Evolutionary conservation across 2,329 filamentous ascomycete genomes (phyloP), one percentile per base, ranked within the genome.

Genomic region (Fusarium sp.): DNA sequence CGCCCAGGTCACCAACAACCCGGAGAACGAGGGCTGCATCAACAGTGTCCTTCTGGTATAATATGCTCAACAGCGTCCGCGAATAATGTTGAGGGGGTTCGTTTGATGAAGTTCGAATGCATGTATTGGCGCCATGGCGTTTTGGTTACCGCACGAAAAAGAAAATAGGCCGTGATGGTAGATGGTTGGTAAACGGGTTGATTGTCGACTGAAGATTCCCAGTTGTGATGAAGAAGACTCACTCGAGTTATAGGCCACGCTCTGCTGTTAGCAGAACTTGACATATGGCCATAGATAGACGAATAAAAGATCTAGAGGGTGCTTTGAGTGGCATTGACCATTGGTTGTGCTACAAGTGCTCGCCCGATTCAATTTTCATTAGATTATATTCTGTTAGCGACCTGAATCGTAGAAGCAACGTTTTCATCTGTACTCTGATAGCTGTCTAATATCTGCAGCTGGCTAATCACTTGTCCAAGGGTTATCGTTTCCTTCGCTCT

Each of bases 1-100:
- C 82, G 92, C 92, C 7, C 75, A 79, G 67, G 74, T 81, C 45
- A 81, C 79, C 25, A 87, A 85, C 76, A 83, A 83, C 74, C 81
- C 82, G 5, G 83, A 85, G 74, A 80, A 79, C 62, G 81, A 83
- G 56, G 81, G 81, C 18, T 83, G 82, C 62, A 71, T 75, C 61
- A 74, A 75, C 68, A 73, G 71, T 27, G 73, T 75, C 46, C 62
- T 75, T 60, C 61, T 75, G 59, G 73, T 75, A 25, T 75, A 70
- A 72, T 68, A 22, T 53, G 32, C 57, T 53, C 45, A 46, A 54
- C 56, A 46, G 40, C 45, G 27, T 47, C 52, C 45, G 59, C 44
- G 30, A 48, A 44, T 48, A 42, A 47, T 46, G 60, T 67, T 60
- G 48, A 69, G 30, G 48, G 63, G 44, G 32, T 69, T 61, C 44